A percentile compares a stretch with the other conserved stretches of the same genome.
These are phyloP conservation scores for Micromonas commoda DNA, from an alignment of 139 green algal species.

Conservation along the genomic window DNA sequence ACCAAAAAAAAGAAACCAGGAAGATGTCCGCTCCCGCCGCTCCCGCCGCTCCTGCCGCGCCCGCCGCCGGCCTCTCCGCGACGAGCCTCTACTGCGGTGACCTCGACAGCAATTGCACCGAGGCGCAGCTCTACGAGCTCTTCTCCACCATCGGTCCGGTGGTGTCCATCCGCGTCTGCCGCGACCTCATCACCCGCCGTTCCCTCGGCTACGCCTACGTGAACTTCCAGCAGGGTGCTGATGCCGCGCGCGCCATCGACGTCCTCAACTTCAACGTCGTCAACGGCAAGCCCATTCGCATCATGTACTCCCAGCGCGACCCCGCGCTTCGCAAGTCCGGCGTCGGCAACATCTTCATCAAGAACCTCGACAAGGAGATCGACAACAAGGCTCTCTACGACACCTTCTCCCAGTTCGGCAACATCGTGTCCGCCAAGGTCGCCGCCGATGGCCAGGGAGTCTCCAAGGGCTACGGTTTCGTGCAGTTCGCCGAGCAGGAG, in stretches of 20 bases:
- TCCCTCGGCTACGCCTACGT: constrained; percentile 54
- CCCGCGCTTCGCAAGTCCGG: constrained; percentile 41
- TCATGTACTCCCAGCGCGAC: constrained; percentile 53
- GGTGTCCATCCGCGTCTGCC: constrained; percentile 55
- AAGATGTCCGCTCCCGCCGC: constrained; percentile 14
- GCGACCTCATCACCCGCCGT: constrained; percentile 47
- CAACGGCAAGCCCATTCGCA: constrained; percentile 46
- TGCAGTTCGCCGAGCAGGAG: constrained; percentile 53
- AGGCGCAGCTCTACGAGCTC: constrained; percentile 52
- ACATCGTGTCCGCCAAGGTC: constrained; percentile 53
- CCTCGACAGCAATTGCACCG: constrained; percentile 41
- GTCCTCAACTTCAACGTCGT: constrained; percentile 47
- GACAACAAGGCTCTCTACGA: constrained; percentile 56
- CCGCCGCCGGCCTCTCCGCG: constrained; percentile 25
- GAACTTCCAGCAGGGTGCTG: constrained; percentile 45
- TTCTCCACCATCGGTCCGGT: constrained; percentile 48
- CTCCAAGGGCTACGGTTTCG: constrained; percentile 53
- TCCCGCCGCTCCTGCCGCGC: constrained; percentile 14
- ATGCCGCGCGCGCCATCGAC: constrained; percentile 46
- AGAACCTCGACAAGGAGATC: constrained; percentile 56
- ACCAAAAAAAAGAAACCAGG: no score
- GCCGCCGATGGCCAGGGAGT: constrained; percentile 30
- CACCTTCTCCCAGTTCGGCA: constrained; percentile 50
- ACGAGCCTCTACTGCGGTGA: constrained; percentile 53
- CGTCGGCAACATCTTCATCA: constrained; percentile 57